Base-by-base conservation (phyloP, 768 basidiomycete species). In the Hericium rajendrae region DNA sequence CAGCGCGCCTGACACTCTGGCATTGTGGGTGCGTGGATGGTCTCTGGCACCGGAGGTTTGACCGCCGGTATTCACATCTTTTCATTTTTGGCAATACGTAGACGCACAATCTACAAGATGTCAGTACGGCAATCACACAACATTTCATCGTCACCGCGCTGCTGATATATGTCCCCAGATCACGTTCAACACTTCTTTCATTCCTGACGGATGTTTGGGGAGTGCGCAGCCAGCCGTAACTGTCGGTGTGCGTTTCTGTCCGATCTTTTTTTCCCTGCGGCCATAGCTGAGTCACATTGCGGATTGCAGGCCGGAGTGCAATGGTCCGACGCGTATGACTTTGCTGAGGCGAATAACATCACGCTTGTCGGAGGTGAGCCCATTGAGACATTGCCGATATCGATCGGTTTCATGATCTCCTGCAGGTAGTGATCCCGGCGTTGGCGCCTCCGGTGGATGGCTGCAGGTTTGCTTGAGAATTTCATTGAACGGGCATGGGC, bases 381-480 rank as follows among this genome's bases (percentile, higher is more conserved):
- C 32, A 32, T 32, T 32, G 9, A 32, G 32, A 6, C 6, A 8
- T 32, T 32, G 32, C 32, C 32, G 32, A 32, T 8, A 8, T 32
- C 9, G 32, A 32, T 32, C 32, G 32, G 32, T 46, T 20, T n/a
- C 43, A n/a, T 46, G 16, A 46, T 20, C 16, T n/a, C 16, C 43
- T 46, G 9, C 20, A 38, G 74, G 72, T 13, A 69, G 70, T 55
- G 58, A 66, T 51, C 60, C 68, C 59, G 70, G 71, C 11, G 68
- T 76, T 26, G 75, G 73, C 6, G 66, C 69, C 48, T 66, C 66
- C 8, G 75, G 74, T 0, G 75, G 76, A 28, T 76, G 68, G 55
- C 51, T 68, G 43, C 58, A 67, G 37, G 70, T 69, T 24, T 8
- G 63, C 52, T 26, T 37, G 53, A 60, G 43, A 51, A 49, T 38